Conservation (phyloP, 1,284 basidiomycete genomes). For the Boletellus deceptivus region DNA sequence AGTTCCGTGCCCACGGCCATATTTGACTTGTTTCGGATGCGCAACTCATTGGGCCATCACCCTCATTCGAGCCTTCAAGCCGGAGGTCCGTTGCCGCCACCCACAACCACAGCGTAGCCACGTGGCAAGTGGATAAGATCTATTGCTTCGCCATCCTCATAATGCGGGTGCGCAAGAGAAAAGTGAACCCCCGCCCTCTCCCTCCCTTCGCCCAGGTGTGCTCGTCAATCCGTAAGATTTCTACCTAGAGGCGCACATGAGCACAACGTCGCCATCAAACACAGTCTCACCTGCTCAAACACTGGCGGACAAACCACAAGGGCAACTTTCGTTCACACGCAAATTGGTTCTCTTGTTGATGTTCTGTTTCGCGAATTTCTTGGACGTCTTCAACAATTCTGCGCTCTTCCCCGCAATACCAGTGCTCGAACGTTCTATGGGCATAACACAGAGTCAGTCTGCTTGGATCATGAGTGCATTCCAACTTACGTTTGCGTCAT, state of each 20-base stretch:
- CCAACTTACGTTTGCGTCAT: constrained; percentile 44
- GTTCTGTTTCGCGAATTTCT: constrained; percentile 46
- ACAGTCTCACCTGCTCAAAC: constrained; percentile 19
- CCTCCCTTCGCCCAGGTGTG: not conserved
- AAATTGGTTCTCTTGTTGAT: constrained; percentile 38
- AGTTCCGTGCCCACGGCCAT: not conserved
- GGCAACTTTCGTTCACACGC: constrained; percentile 22
- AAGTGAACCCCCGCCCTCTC: not conserved
- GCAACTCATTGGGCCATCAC: too few relatives aligned
- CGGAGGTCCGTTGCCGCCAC: not conserved
- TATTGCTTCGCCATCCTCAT: not conserved
- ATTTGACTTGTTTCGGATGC: too few relatives aligned
- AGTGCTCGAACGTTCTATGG: constrained; percentile 26
- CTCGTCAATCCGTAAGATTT: not conserved
- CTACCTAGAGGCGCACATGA: not conserved
- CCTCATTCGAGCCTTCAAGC: not conserved
- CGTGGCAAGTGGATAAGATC: not conserved
- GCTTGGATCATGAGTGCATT: constrained; percentile 41
- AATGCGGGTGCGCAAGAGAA: not conserved
- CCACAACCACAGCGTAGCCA: not conserved
- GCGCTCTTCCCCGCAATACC: constrained; percentile 47
- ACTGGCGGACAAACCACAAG: constrained; percentile 19
- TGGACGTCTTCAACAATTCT: constrained; percentile 50
- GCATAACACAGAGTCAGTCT: constrained; percentile 58
- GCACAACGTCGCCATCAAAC: not conserved